Conservation (phyloP, 2,329 filamentous ascomycete genomes). For the Stagonosporopsis rhizophila region DNA sequence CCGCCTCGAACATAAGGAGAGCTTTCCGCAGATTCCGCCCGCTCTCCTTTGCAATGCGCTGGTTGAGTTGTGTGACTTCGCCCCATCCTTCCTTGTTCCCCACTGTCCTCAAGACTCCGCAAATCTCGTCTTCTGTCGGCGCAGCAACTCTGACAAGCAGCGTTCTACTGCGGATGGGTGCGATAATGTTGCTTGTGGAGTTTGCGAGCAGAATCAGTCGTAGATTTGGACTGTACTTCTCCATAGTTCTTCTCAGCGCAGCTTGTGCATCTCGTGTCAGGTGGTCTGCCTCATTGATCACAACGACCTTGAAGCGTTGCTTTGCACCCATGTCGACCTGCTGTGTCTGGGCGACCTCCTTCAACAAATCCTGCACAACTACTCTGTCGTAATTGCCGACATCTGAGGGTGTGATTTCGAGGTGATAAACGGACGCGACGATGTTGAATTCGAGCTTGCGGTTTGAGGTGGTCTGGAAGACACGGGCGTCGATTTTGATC, state of each 20-base stretch:
- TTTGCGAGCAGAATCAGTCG: constrained; percentile 92
- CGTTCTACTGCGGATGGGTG: constrained; percentile 92
- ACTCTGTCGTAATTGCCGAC: constrained; percentile 97
- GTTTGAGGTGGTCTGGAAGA: constrained; percentile 94
- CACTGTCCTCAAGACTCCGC: constrained; percentile 70
- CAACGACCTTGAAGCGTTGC: constrained; percentile 96
- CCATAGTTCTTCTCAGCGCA: constrained; percentile 93
- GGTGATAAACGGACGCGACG: constrained; percentile 93
- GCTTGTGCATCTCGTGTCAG: constrained; percentile 94
- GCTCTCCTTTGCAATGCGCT: constrained; percentile 87
- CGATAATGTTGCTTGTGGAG: constrained; percentile 97
- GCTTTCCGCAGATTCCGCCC: constrained; percentile 89
- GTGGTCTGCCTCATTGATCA: constrained; percentile 98
- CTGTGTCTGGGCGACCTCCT: constrained; percentile 98
- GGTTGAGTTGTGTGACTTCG: constrained; percentile 76
- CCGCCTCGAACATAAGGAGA: constrained; percentile 94
- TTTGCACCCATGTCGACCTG: constrained; percentile 93
- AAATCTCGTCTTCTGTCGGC: constrained; percentile 85
- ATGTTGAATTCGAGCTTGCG: constrained; percentile 99
- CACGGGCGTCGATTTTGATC: constrained; percentile 97
- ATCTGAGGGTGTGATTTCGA: constrained; percentile 97
- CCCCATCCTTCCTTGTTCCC: constrained; percentile 86
- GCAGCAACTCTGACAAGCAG: constrained; percentile 91
- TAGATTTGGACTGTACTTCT: constrained; percentile 97
- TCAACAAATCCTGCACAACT: constrained; percentile 92